Evolutionary conservation across 495 filamentous ascomycete species (phyloP).

Genomic region (Penicillium pulvis): DNA sequence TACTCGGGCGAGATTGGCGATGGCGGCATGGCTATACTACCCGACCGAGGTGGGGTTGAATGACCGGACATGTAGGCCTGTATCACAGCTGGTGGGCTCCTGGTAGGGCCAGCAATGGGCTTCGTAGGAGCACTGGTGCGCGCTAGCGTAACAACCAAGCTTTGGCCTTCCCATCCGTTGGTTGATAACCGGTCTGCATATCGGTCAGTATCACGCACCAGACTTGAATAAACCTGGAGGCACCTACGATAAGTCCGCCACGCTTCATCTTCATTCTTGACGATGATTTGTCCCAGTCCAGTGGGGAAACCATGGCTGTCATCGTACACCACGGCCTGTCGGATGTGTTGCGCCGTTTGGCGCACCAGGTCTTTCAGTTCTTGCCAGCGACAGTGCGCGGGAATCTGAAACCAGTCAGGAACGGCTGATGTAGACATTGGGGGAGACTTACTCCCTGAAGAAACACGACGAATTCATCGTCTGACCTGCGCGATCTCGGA

Average conservation of each 20-base stretch:
- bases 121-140: conserved; percentile 46
- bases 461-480: conserved; percentile 51
- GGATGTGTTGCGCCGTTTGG: conserved; percentile 49
- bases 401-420: conserved; percentile 32
- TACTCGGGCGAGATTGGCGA: conserved; percentile 46
- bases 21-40: conserved; percentile 35
- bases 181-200: conserved; percentile 43
- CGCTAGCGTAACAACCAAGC: conserved; percentile 47
- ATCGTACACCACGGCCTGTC: conserved; percentile 52
- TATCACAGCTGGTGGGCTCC: conserved; percentile 38
- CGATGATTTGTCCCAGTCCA: conserved; percentile 49
- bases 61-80: conserved; percentile 35
- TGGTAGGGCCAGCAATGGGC: conserved; percentile 48
- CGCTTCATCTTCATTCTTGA: conserved; percentile 52
- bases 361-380: conserved; percentile 52
- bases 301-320: conserved; percentile 49
- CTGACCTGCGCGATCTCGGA: conserved; percentile 35
- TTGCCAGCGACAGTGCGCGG: conserved; percentile 52
- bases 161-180: conserved; percentile 50
- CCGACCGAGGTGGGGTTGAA: conserved; percentile 38
- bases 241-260: conserved; percentile 50
- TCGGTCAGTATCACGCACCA: conserved; percentile 9
- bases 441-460: conserved; percentile 41
- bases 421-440: background rate
- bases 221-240: background rate